These are phyloP conservation scores for Mycena maculata DNA, from an alignment of 768 basidiomycete species.

Conservation along the genomic window DNA sequence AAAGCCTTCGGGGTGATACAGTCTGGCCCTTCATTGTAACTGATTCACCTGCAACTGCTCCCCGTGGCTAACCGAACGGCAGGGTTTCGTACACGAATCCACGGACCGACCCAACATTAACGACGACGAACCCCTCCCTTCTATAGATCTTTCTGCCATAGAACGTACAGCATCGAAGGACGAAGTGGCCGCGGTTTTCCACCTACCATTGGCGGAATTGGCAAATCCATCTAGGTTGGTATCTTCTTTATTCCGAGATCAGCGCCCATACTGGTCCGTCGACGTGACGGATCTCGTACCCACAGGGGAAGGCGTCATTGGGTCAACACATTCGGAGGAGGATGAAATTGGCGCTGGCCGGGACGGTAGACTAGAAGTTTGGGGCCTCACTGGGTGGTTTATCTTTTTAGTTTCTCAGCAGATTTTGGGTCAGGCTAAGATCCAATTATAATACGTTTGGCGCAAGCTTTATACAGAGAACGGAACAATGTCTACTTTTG, in stretches of 20 bases:
- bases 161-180: conserved; percentile 57
- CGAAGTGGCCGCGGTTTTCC: conserved; percentile 80
- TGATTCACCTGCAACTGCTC: conserved; percentile 27
- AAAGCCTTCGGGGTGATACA: conserved; percentile 65
- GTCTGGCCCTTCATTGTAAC: conserved; percentile 86
- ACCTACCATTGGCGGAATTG: conserved; percentile 70
- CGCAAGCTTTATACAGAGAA: no score
- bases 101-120: conserved; percentile 30
- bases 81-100: conserved; percentile 47
- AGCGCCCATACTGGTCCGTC: conserved; percentile 71
- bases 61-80: conserved; percentile 7
- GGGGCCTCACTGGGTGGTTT: conserved; percentile 91
- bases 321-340: conserved; percentile 34
- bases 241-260: conserved; percentile 65
- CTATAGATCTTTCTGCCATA: conserved; percentile 64
- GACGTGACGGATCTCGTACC: conserved; percentile 72
- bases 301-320: conserved; percentile 22
- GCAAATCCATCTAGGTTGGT: conserved; percentile 61
- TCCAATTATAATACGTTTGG: no score
- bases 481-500: no score
- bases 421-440: no score
- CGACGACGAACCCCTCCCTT: conserved; percentile 66
- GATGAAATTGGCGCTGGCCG: conserved; percentile 57
- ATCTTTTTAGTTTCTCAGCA: conserved; percentile 63
- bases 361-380: conserved; percentile 71